A percentile compares a stretch with the other conserved stretches of the same genome.
Evolutionary conservation across 345 rosid species (phyloP).

Genomic region (Rhodamnia rubescens): DNA sequence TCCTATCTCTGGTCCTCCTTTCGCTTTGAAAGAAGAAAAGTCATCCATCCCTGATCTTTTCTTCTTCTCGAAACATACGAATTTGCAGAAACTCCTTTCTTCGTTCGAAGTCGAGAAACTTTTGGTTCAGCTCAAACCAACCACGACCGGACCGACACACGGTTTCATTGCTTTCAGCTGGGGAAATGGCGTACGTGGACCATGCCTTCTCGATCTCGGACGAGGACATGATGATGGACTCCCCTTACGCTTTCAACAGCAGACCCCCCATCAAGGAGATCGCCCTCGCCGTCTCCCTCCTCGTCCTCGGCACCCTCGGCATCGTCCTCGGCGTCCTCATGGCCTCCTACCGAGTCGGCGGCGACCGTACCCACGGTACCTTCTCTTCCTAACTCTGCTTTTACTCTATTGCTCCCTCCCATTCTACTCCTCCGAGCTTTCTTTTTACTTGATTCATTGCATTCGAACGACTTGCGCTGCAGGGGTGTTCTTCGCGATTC

Average conservation of each 20-base stretch:
- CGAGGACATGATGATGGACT: constrained; percentile 81
- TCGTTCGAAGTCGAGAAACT: neutral
- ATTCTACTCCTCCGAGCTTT: neutral
- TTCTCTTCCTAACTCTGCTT: neutral
- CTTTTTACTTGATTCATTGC: neutral
- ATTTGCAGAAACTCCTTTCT: neutral
- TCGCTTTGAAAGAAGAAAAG: neutral
- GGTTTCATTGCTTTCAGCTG: neutral
- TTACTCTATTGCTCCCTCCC: constrained; percentile 10
- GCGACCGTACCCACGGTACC: constrained; percentile 80
- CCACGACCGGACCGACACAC: neutral
- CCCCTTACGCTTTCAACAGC: constrained; percentile 49
- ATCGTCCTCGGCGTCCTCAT: constrained; percentile 62
- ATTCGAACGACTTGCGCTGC: neutral
- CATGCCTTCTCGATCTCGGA: constrained; percentile 93
- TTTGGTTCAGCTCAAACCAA: neutral
- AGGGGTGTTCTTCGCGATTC: constrained; percentile 83
- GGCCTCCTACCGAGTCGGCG: constrained; percentile 74
- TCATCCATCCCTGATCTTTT: neutral
- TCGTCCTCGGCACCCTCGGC: constrained; percentile 69
- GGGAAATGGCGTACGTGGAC: constrained; percentile 84
- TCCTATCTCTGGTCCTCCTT: neutral
- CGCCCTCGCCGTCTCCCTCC: constrained; percentile 77
- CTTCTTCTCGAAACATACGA: neutral
- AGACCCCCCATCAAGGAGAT: constrained; percentile 94